Evolutionary conservation across 192 early-diverging fungal species (phyloP).

Genomic region (Hyaloraphidium curvatum): DNA sequence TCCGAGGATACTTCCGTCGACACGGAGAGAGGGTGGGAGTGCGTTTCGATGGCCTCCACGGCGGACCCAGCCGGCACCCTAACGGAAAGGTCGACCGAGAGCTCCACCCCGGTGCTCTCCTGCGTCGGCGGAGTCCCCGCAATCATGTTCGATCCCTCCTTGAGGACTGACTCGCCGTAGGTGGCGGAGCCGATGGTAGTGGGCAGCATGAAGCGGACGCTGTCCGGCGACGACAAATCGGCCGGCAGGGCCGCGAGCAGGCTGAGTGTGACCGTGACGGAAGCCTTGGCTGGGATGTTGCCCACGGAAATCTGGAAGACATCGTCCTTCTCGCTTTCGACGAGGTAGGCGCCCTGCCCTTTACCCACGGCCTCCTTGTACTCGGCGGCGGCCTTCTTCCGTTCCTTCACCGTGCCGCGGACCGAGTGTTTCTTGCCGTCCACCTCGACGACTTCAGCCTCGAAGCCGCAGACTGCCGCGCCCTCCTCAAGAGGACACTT

Average conservation of each 20-base stretch:
- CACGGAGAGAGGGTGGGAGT: constrained; percentile 10
- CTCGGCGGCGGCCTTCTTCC: constrained; percentile 8
- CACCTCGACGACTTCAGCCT: constrained; percentile 9
- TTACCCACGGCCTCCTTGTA: constrained; percentile 8
- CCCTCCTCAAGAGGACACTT: constrained; percentile 11
- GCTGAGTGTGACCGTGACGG: constrained; percentile 15
- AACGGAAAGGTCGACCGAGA: constrained; percentile 1
- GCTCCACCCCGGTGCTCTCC: not conserved
- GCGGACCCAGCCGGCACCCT: not conserved
- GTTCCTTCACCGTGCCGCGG: constrained; percentile 9
- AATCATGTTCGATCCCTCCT: not conserved
- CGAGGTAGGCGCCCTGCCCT: constrained; percentile 10
- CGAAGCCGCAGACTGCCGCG: constrained; percentile 13
- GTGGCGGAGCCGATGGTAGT: constrained; percentile 13
- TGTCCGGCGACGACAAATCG: too few species aligned
- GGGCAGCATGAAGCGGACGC: constrained; percentile 24
- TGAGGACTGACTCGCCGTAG: constrained; percentile 12
- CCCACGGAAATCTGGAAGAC: constrained; percentile 28
- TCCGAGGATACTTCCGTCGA: constrained; percentile 13
- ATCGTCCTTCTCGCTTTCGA: constrained; percentile 7
- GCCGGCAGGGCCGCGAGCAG: too few species aligned
- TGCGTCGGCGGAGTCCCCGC: not conserved
- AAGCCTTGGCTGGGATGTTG: constrained; percentile 19
- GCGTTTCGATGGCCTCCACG: constrained; percentile 6
- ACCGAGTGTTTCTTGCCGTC: constrained; percentile 9